Evolutionary conservation across 2,329 filamentous ascomycete genomes (phyloP).

Genomic region (Neocatenulostroma microsporum): DNA sequence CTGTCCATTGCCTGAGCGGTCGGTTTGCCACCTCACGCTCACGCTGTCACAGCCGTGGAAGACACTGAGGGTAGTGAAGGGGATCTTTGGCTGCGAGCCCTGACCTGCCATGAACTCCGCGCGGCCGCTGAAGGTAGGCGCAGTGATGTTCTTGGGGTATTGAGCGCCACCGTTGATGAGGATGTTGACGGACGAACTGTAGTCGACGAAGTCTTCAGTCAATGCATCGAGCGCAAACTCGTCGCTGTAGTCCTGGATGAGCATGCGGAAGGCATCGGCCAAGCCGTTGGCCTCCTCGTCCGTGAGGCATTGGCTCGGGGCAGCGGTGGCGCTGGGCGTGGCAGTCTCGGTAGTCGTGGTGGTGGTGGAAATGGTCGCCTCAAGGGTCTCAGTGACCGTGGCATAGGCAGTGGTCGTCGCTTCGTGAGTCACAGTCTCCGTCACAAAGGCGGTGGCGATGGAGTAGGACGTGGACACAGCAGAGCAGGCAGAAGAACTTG

Average conservation of each 20-base stretch:
- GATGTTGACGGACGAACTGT: conserved; percentile 21
- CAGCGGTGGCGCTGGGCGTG: not conserved
- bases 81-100: conserved; percentile 23
- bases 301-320: conserved; percentile 3
- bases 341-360: not conserved
- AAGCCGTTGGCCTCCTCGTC: conserved; percentile 11
- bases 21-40: conserved; percentile 22
- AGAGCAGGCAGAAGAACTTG: not conserved
- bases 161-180: conserved; percentile 18
- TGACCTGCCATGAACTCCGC: conserved; percentile 24
- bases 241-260: conserved; percentile 21
- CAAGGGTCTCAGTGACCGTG: not conserved
- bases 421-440: not conserved
- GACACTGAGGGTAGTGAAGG: conserved; percentile 25
- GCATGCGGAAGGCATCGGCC: conserved; percentile 18
- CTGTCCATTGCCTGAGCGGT: conserved; percentile 18
- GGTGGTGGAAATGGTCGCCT: no score
- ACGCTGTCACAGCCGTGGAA: conserved; percentile 28
- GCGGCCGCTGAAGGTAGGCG: conserved; percentile 22
- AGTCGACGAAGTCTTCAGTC: conserved; percentile 20
- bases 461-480: conserved; percentile 1
- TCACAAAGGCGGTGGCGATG: not conserved
- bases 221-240: conserved; percentile 14
- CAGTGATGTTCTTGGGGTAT: conserved; percentile 13
- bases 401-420: conserved; percentile 1